Conservation (phyloP, 805 yeast genomes). For the Kodamaea nitidulidarum region DNA sequence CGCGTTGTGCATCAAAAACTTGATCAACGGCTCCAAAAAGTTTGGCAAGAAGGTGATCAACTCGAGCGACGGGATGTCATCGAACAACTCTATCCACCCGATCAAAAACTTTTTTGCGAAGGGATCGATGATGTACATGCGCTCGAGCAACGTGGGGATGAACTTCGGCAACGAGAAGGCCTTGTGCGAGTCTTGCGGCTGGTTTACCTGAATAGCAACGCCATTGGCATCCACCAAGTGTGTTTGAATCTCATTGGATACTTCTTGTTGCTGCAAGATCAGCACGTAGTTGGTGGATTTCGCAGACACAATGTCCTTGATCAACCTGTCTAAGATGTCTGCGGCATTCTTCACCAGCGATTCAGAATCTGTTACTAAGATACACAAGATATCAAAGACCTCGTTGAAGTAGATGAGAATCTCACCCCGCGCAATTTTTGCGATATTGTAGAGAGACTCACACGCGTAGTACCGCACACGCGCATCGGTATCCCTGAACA, state of each 20-base stretch:
- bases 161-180: conserved; percentile 85
- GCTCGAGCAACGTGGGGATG: conserved; percentile 84
- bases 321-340: conserved; percentile 80
- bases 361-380: conserved; percentile 85
- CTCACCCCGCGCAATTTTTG: conserved; percentile 95
- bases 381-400: conserved; percentile 87
- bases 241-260: conserved; percentile 30
- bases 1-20: conserved; percentile 70
- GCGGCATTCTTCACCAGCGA: conserved; percentile 93
- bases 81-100: conserved; percentile 89
- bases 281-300: conserved; percentile 87
- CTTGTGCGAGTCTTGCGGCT: conserved; percentile 52
- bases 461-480: conserved; percentile 95
- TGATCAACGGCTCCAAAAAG: conserved; percentile 77
- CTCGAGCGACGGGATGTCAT: conserved; percentile 89
- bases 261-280: conserved; percentile 50
- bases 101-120: conserved; percentile 87
- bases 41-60: conserved; percentile 83
- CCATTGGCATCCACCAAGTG: conserved; percentile 53
- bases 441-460: conserved; percentile 90
- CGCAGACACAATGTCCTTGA: conserved; percentile 93
- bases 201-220: conserved; percentile 55
- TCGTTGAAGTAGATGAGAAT: conserved; percentile 88
- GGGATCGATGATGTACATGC: conserved; percentile 90
- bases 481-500: conserved; percentile 97